These are phyloP conservation scores for Candida pini DNA, from an alignment of 805 yeast species.

Conservation along the genomic window DNA sequence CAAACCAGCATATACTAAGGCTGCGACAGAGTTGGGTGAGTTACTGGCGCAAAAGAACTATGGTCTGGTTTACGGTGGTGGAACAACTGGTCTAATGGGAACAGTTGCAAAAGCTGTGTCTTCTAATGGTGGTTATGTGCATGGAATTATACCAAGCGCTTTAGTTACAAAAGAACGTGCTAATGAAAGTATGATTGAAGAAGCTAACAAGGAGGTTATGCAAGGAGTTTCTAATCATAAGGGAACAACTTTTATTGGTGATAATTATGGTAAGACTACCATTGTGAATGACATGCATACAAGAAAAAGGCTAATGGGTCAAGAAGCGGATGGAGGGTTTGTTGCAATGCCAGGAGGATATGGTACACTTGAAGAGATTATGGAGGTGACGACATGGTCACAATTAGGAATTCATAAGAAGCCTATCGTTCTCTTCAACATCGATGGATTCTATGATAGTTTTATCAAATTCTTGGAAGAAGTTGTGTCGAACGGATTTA, in stretches of 20 bases:
- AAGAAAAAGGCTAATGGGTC: conserved; percentile 78
- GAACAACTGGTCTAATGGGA: conserved; percentile 81
- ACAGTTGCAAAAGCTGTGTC: conserved; percentile 59
- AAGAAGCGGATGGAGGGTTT: conserved; percentile 71
- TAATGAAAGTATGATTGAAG: conserved; percentile 29
- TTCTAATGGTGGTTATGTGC: conserved; percentile 57
- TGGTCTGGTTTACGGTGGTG: conserved; percentile 87
- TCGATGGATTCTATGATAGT: conserved; percentile 73
- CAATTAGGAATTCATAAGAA: conserved; percentile 80
- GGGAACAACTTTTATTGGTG: conserved; percentile 54
- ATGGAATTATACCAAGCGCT: conserved; percentile 78
- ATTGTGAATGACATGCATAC: conserved; percentile 87
- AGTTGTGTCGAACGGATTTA: conserved; percentile 61
- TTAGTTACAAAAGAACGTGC: conserved; percentile 62
- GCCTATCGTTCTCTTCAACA: conserved; percentile 72
- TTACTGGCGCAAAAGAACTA: conserved; percentile 51
- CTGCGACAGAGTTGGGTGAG: conserved; percentile 53
- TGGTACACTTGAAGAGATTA: conserved; percentile 83
- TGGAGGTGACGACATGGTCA: conserved; percentile 87
- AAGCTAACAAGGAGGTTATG: conserved; percentile 43
- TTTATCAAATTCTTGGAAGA: conserved; percentile 55
- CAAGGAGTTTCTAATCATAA: conserved; percentile 54
- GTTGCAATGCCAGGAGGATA: conserved; percentile 89
- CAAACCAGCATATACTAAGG: conserved; percentile 39
- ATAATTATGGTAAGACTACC: conserved; percentile 71